Conservation (phyloP, 1,139 yeast genomes). For the Geotrichum histeridarum region DNA sequence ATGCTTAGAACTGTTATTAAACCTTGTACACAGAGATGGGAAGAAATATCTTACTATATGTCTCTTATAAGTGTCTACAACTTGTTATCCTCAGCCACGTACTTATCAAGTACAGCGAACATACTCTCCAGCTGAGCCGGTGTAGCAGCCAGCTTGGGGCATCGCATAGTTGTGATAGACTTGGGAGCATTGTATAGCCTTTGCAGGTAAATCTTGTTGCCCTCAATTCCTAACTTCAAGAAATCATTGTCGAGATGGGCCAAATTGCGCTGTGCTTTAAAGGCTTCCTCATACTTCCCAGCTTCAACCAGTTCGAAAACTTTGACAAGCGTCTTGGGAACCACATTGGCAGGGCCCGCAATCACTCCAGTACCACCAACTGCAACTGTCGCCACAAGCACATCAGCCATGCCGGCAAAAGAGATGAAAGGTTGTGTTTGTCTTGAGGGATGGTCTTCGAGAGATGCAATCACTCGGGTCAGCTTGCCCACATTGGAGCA, state of each 20-base stretch:
- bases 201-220: slow-evolving; percentile 8
- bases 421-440: slow-evolving; percentile 34
- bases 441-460: slow-evolving; percentile 23
- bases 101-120: not conserved
- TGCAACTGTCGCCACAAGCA: slow-evolving; percentile 41
- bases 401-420: slow-evolving; percentile 45
- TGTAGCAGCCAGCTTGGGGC: not conserved
- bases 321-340: slow-evolving; percentile 41
- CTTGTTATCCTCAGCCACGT: not conserved
- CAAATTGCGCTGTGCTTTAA: slow-evolving; percentile 2
- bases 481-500: slow-evolving; percentile 42
- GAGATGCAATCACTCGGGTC: slow-evolving; percentile 38
- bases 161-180: not conserved
- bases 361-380: slow-evolving; percentile 45
- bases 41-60: no score
- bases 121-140: not conserved
- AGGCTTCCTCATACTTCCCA: slow-evolving; percentile 8
- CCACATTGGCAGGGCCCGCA: slow-evolving; percentile 44
- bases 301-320: slow-evolving; percentile 1
- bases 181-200: slow-evolving; percentile 1
- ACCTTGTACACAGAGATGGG: not conserved
- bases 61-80: not conserved
- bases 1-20: not conserved
- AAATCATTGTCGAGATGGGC: slow-evolving; percentile 11
- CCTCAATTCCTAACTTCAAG: slow-evolving; percentile 11